A percentile compares a stretch with the other conserved stretches of the same genome.
phyloP scores from a whole-genome alignment of 345 rosid genomes.

The Pistacia vera region DNA sequence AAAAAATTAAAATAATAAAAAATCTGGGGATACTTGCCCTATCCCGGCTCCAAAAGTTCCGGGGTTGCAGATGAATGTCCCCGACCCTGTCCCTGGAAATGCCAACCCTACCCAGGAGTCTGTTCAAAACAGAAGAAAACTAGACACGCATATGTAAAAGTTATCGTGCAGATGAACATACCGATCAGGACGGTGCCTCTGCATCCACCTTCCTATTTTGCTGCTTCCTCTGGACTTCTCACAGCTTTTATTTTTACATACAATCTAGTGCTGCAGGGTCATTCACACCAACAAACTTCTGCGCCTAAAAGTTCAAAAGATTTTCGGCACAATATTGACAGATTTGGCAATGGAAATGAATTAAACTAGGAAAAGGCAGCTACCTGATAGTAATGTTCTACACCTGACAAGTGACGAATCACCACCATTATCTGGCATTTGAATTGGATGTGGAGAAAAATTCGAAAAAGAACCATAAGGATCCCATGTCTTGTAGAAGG shows the following conservation, averaged over 20 bases:
- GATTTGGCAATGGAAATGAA: conserved; percentile 10
- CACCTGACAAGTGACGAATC: conserved; percentile 62
- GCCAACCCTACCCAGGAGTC: no score
- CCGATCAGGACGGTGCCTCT: conserved; percentile 66
- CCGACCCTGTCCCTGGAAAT: no score
- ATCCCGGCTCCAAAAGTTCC: no score
- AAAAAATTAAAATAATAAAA: no score
- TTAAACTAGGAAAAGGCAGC: conserved; percentile 5
- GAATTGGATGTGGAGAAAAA: conserved; percentile 86
- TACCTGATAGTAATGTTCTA: conserved; percentile 96
- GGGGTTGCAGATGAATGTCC: no score
- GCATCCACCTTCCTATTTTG: conserved; percentile 73
- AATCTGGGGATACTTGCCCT: no score
- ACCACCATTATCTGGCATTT: conserved; percentile 59
- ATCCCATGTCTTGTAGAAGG: conserved; percentile 95
- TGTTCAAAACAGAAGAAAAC: no score
- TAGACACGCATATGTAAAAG: no score
- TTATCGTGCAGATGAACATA: conserved; percentile 26
- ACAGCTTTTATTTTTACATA: conserved; percentile 63
- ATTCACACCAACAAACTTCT: conserved; percentile 60
- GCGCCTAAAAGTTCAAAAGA: conserved; percentile 47
- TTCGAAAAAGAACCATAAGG: conserved; percentile 91
- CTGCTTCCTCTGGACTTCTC: conserved; percentile 93
- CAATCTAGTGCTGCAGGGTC: conserved; percentile 57
- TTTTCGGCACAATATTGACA: conserved; percentile 2